Percentiles rank a stretch among this genome's conserved stretches.
These are phyloP conservation scores for Aspergillus sp. DNA, from an alignment of 2,329 filamentous ascomycete genomes.

Conservation along the genomic window DNA sequence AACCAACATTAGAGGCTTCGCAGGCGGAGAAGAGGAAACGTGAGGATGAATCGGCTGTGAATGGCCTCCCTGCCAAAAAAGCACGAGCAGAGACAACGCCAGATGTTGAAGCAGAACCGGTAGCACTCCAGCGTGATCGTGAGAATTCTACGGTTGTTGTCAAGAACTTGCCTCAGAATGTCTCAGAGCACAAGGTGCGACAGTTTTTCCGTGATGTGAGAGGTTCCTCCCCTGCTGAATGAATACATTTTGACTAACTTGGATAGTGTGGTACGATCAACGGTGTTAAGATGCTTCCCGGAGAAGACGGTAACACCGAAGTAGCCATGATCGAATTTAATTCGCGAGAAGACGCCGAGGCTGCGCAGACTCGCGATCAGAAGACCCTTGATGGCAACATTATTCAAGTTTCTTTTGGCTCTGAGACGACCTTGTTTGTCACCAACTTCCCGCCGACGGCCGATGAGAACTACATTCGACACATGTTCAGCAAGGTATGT, in stretches of 20 bases:
- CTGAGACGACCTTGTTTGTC: conserved; percentile 80
- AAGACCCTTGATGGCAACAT: conserved; percentile 74
- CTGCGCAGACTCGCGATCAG: conserved; percentile 76
- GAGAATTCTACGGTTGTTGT: conserved; percentile 87
- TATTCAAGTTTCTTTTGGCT: conserved; percentile 72
- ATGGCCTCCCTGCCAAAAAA: conserved; percentile 65
- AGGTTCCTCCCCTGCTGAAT: not conserved
- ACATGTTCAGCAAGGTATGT: conserved; percentile 55
- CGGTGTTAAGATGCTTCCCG: conserved; percentile 67
- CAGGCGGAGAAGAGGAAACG: conserved; percentile 67
- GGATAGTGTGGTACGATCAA: conserved; percentile 75
- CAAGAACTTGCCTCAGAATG: conserved; percentile 69
- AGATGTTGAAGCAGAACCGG: conserved; percentile 32
- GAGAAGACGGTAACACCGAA: conserved; percentile 59
- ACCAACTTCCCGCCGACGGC: conserved; percentile 75
- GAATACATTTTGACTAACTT: not conserved
- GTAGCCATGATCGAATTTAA: conserved; percentile 85
- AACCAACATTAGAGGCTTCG: conserved; percentile 21
- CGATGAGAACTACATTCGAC: conserved; percentile 52
- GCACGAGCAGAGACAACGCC: conserved; percentile 50
- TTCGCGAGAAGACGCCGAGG: conserved; percentile 73
- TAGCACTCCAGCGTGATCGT: conserved; percentile 71
- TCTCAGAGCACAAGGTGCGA: conserved; percentile 70
- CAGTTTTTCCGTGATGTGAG: conserved; percentile 81
- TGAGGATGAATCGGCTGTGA: conserved; percentile 54